Evolutionary conservation across 2,329 filamentous ascomycete species (phyloP).

Genomic region (Fusarium sambucinum): DNA sequence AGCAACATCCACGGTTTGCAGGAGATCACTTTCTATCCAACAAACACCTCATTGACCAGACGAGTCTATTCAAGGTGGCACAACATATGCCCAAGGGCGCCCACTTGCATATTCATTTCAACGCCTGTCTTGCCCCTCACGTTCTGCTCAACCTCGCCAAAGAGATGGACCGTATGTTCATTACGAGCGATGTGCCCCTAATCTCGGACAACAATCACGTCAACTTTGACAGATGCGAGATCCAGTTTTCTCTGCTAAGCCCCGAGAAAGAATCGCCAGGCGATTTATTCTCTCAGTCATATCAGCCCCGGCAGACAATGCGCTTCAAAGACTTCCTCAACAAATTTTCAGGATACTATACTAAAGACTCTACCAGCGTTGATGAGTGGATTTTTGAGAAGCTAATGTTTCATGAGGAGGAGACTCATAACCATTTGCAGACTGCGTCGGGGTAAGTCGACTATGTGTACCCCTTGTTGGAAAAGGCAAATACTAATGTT

Average conservation of each 20-base stretch:
- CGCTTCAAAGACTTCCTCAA: slow-evolving; percentile 56
- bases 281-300: slow-evolving; percentile 63
- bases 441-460: slow-evolving; percentile 65
- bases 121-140: slow-evolving; percentile 74
- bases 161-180: slow-evolving; percentile 74
- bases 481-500: slow-evolving; percentile 12
- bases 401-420: slow-evolving; percentile 70
- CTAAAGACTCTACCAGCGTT: slow-evolving; percentile 42
- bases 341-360: slow-evolving; percentile 50
- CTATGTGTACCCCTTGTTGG: too few species aligned
- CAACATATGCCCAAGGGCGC: slow-evolving; percentile 75
- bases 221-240: slow-evolving; percentile 66
- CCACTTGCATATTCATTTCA: slow-evolving; percentile 82
- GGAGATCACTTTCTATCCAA: slow-evolving; percentile 72
- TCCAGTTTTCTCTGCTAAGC: slow-evolving; percentile 69
- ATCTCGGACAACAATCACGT: slow-evolving; percentile 53
- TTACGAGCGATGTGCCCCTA: slow-evolving; percentile 69
- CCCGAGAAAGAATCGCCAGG: slow-evolving; percentile 52
- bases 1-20: slow-evolving; percentile 59
- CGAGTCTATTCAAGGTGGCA: slow-evolving; percentile 68
- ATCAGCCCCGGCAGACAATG: slow-evolving; percentile 61
- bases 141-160: slow-evolving; percentile 68
- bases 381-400: slow-evolving; percentile 71
- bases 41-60: slow-evolving; percentile 64
- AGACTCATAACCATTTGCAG: slow-evolving; percentile 66